Evolutionary conservation across 83 land plant genomes (phyloP).

Genomic region (Larix sibirica): DNA sequence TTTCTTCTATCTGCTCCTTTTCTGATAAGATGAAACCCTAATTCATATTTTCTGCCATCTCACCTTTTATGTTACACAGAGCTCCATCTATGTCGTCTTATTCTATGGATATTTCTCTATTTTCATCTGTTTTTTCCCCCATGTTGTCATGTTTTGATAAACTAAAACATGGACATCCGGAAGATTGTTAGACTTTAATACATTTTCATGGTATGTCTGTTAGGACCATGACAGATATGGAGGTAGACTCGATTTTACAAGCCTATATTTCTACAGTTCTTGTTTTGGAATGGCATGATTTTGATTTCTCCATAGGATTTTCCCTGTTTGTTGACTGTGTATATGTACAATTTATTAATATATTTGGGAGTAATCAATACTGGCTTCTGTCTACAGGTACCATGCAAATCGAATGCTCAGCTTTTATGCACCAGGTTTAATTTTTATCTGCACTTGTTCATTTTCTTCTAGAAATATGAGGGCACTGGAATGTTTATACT

Average conservation of each 20-base stretch:
- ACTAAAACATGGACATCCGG: not conserved
- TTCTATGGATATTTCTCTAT: not conserved
- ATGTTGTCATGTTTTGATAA: not conserved
- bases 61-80: not conserved
- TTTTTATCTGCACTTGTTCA: not conserved
- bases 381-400: slow-evolving; percentile 10
- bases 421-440: slow-evolving; percentile 14
- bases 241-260: not conserved
- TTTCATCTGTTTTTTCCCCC: not conserved
- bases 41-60: not conserved
- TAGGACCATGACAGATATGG: not conserved
- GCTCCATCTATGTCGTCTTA: not conserved
- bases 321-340: not conserved
- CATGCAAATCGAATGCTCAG: slow-evolving; percentile 18
- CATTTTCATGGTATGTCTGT: not conserved
- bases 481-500: not conserved
- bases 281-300: not conserved
- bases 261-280: not conserved
- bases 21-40: not conserved
- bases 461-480: not conserved
- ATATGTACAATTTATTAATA: not conserved
- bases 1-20: not conserved
- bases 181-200: not conserved
- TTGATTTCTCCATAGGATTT: not conserved
- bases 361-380: not conserved